Evolutionary conservation across 176 grass and related monocot genomes (phyloP).

Genomic region (Hsuehochloa calcarea): DNA sequence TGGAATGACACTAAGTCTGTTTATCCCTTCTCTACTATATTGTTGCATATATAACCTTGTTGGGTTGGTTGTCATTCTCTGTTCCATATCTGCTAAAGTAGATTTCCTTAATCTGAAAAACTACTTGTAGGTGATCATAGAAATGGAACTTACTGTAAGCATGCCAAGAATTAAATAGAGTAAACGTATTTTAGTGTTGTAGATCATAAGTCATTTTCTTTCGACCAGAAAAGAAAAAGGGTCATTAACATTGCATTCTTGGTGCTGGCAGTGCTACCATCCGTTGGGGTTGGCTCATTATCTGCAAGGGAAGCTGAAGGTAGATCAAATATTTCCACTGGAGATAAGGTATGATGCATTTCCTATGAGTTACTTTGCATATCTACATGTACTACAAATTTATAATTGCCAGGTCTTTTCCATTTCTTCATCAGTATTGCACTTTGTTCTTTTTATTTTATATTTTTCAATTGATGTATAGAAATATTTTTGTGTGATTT

Average conservation of each 20-base stretch:
- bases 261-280: conserved; percentile 56
- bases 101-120: conserved; percentile 10
- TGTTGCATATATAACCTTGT: conserved; percentile 5
- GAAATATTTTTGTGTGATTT: conserved; percentile 13
- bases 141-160: not conserved
- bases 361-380: conserved; percentile 9
- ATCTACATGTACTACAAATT: not conserved
- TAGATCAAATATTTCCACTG: conserved; percentile 62
- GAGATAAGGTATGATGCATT: conserved; percentile 60
- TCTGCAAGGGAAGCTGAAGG: conserved; percentile 84
- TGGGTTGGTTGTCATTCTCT: conserved; percentile 15
- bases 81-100: conserved; percentile 6
- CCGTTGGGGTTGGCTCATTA: conserved; percentile 57
- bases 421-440: conserved; percentile 1
- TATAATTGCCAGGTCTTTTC: not conserved
- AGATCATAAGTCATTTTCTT: not conserved
- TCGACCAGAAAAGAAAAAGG: not conserved
- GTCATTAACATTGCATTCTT: conserved; percentile 21
- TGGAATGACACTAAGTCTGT: not conserved
- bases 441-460: not conserved
- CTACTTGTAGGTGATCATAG: not conserved
- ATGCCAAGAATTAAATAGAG: conserved; percentile 24
- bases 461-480: not conserved
- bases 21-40: not conserved
- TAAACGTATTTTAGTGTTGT: not conserved